Base-by-base conservation (phyloP, 2,329 filamentous ascomycete species). In the Ceratocystis ficicola region DNA sequence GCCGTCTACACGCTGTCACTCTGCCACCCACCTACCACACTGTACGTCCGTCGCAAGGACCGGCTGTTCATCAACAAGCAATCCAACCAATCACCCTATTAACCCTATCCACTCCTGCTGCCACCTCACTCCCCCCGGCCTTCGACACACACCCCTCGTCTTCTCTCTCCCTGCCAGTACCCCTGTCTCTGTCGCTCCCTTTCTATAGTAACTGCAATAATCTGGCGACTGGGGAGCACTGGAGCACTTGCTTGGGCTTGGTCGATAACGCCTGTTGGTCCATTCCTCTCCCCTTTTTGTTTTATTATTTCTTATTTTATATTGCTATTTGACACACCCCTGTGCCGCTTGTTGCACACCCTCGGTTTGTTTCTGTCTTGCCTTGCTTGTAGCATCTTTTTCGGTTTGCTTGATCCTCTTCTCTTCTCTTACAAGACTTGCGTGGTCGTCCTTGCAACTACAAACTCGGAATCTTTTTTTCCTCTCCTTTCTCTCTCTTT, bases 351-450 rank as follows among this genome's bases (percentile, higher is more conserved):
- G 15, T 28, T 57, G 52, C 52, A 30, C 22, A 6, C 28, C 28
- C 52, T 22, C 44, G 20, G 20, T 62, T 44, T 66, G 20, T 61
- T 55, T 62, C 59, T 61, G 36, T 44, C 22, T 7, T 30, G 41
- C 57, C 64, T 48, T 61, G 61, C 30, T 63, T 41, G 41, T 63
- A 28, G 61, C 44, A 46, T 63, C 61, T 63, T 32, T 32, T 57
- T 63, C 61, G 41, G 61, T 55, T 62, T 66, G 36, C 46, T 57
- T 22, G 44, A 62, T 61, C 61, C 64, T 66, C 64, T 66, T 50
- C 64, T 66, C 64, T 66, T 50, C n/a, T 41, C 36, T 41, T 30
- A 62, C 55, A 62, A 66, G 46, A 66, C 46, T 32, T 63, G 60
- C 32, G 64, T 32, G 64, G 64, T 46, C 44, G 30, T 48, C 20